Evolutionary conservation across 2,329 filamentous ascomycete genomes (phyloP), one percentile per base, ranked within the genome.

Genomic region (Bertia moriformis): DNA sequence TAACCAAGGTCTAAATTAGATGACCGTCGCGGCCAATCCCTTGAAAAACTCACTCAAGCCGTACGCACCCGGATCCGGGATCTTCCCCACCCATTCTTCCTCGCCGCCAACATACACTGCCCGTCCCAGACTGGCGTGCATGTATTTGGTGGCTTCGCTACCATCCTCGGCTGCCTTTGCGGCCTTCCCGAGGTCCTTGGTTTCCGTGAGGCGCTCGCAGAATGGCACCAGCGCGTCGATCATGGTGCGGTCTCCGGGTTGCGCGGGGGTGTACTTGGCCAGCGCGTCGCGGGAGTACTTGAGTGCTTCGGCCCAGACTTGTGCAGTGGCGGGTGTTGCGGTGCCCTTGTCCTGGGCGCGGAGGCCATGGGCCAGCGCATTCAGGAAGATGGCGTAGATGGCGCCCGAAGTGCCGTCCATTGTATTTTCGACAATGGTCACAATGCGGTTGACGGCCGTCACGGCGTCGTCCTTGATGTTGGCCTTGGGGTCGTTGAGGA

Each of bases 161-260:
- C 82, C 91, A 37, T 76, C 67, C 45, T 73, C 71, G 1, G 87
- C 80, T 2, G 84, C 86, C 49, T 75, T 66, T 0, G 85, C 86
- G 4, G 91, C 88, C 53, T 76, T 67, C 46, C 73, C 69, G 15
- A 91, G 56, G 52, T 83, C 73, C 13, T 73, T 73, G 1, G 76
- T 78, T 50, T 70, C 59, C 4, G 61, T 66, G 2, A 96, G 68
- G 3, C 69, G 73, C 33, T 85, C 72, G 39, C 93, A 78, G 54
- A 96, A 98, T 2, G 91, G 91, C 44, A 83, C 73, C 38, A 98
- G 65, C 1, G 89, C 87, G 59, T 98, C 91, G 22, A 96, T 73
- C 24, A 96, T 63, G 0, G 91, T 98, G 38, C 91, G 72, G 55
- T 98, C 91, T 19, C 91, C 91, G 0, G 82, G 81, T 39, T 80